These are phyloP conservation scores for Chaetomium globosum DNA, from an alignment of 2,329 filamentous ascomycete genomes.

Conservation along the genomic window DNA sequence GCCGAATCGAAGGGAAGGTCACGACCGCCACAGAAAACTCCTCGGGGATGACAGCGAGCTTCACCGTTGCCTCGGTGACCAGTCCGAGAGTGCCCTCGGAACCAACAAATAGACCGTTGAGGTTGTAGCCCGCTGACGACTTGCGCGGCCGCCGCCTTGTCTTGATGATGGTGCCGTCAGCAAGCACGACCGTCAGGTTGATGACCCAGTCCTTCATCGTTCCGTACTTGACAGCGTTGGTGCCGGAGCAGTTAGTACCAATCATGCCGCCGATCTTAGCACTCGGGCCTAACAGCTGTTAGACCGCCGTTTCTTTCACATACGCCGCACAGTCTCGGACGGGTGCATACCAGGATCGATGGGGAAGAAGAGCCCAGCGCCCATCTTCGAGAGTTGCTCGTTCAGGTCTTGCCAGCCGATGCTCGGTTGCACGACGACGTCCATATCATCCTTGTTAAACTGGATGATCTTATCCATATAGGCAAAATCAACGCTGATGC, in stretches of 20 bases:
- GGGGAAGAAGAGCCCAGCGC: slow-evolving; percentile 82
- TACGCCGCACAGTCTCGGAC: slow-evolving; percentile 10
- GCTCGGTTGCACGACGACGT: slow-evolving; percentile 86
- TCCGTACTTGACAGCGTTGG: slow-evolving; percentile 78
- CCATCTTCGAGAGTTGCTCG: slow-evolving; percentile 66
- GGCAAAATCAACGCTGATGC: slow-evolving; percentile 85
- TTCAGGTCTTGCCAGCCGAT: slow-evolving; percentile 94
- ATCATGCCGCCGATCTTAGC: slow-evolving; percentile 84
- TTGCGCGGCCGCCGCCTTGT: slow-evolving; percentile 77
- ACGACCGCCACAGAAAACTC: slow-evolving; percentile 78
- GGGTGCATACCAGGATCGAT: slow-evolving; percentile 70
- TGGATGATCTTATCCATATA: slow-evolving; percentile 82
- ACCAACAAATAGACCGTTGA: slow-evolving; percentile 77
- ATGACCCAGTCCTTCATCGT: slow-evolving; percentile 90
- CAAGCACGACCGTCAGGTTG: slow-evolving; percentile 77
- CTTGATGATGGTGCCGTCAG: slow-evolving; percentile 78
- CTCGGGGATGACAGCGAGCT: slow-evolving; percentile 74
- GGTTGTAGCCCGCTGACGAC: slow-evolving; percentile 79
- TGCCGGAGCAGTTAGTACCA: slow-evolving; percentile 76
- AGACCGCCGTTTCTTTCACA: slow-evolving; percentile 12
- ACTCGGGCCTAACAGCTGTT: slow-evolving; percentile 52
- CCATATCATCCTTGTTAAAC: slow-evolving; percentile 85
- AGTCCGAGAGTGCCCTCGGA: slow-evolving; percentile 80
- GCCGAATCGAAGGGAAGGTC: slow-evolving; percentile 74
- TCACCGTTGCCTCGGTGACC: slow-evolving; percentile 81